Evolutionary conservation across 345 rosid genomes (phyloP).

Genomic region (Abelmoschus esculentus): DNA sequence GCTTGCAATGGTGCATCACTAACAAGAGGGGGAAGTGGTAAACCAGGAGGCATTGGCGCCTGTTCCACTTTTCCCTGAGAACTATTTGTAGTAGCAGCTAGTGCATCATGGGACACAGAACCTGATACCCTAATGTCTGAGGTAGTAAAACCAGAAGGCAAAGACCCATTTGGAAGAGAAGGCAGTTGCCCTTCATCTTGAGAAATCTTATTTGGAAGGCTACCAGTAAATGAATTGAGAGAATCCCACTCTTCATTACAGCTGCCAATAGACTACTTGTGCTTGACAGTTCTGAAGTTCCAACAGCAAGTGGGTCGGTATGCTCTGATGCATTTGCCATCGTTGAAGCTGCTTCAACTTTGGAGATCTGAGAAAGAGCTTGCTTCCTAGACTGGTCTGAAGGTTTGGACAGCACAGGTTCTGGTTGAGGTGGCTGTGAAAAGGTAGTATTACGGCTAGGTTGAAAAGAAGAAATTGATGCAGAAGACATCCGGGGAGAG

Average conservation of each 20-base stretch:
- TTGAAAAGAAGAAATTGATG: slow-evolving; percentile 24
- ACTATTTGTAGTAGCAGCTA: slow-evolving; percentile 15
- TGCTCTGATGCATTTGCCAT: slow-evolving; percentile 28
- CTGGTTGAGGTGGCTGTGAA: slow-evolving; percentile 24
- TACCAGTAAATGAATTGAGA: slow-evolving; percentile 29
- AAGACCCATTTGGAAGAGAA: slow-evolving; percentile 33
- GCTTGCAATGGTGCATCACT: slow-evolving; percentile 28
- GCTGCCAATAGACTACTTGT: slow-evolving; percentile 65
- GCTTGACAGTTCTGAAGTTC: slow-evolving; percentile 38
- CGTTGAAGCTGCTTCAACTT: slow-evolving; percentile 24
- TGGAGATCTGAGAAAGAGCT: slow-evolving; percentile 26
- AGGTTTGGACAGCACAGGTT: slow-evolving; percentile 23
- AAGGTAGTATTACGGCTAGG: slow-evolving; percentile 15
- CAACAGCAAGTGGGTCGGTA: slow-evolving; percentile 27
- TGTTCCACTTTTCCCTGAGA: slow-evolving; percentile 37
- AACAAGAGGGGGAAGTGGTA: slow-evolving; percentile 28
- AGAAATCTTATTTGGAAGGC: slow-evolving; percentile 22
- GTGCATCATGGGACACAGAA: slow-evolving; percentile 21
- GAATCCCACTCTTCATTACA: slow-evolving; percentile 66
- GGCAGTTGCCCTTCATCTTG: slow-evolving; percentile 27
- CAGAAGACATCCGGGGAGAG: slow-evolving; percentile 21
- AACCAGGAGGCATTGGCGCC: slow-evolving; percentile 34
- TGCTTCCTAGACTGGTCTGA: slow-evolving; percentile 34
- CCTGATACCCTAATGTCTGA: slow-evolving; percentile 30
- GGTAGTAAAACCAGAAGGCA: slow-evolving; percentile 23